phyloP scores from a whole-genome alignment of 495 filamentous ascomycete species.

The Corynascus novoguineensis region DNA sequence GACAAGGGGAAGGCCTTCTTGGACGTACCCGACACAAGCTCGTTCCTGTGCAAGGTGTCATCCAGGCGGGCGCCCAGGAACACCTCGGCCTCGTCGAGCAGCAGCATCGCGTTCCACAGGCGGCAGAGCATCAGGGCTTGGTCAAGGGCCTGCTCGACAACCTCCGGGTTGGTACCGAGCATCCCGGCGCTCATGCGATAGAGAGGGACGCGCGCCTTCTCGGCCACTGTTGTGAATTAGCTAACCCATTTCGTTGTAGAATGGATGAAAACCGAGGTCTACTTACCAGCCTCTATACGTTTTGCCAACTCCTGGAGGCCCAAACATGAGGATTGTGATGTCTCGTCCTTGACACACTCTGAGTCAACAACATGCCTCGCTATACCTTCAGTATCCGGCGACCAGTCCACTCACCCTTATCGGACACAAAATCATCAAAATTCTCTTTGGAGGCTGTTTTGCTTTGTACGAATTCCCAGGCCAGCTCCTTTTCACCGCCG shows the following conservation, averaged over 20 bases:
- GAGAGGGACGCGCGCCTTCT: constrained; percentile 26
- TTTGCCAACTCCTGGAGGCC: constrained; percentile 52
- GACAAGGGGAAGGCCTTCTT: no score
- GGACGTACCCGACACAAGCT: constrained; percentile 36
- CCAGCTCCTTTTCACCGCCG: constrained; percentile 42
- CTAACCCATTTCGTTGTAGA: not conserved
- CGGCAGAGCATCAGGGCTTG: constrained; percentile 38
- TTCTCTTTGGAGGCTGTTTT: constrained; percentile 35
- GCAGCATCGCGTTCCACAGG: constrained; percentile 44
- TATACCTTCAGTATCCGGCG: no score
- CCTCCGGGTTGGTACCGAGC: constrained; percentile 17
- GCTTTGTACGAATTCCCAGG: constrained; percentile 42
- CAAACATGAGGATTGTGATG: constrained; percentile 51
- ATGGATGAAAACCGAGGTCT: not conserved
- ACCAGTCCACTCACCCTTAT: constrained; percentile 39
- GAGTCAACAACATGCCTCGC: no score
- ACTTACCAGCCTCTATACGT: constrained; percentile 42
- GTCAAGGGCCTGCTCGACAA: constrained; percentile 31
- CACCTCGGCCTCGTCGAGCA: constrained; percentile 46
- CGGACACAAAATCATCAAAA: constrained; percentile 46
- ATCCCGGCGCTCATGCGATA: constrained; percentile 24
- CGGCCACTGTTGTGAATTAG: constrained; percentile 31
- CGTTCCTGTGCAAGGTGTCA: constrained; percentile 37
- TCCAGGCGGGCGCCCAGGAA: constrained; percentile 40
- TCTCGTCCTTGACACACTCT: constrained; percentile 25